Base-by-base conservation (phyloP, 495 filamentous ascomycete species). In the Penicillium cosmopolitanum region DNA sequence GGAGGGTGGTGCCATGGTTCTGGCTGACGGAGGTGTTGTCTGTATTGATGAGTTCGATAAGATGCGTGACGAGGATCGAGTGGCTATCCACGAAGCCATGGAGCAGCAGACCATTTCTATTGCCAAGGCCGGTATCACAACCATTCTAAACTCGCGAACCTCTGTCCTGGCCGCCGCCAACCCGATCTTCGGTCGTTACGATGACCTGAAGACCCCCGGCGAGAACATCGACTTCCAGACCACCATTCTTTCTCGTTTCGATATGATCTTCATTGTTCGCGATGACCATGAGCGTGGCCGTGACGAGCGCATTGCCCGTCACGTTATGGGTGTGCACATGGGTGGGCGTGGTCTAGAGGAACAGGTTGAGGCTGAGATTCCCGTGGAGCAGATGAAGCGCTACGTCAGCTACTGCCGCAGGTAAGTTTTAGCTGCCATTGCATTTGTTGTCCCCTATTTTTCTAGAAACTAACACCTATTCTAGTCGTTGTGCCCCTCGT, bases 41-140 rank as follows among this genome's bases (percentile, higher is more conserved):
- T 99, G 96, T 77, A 99, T 99, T 73, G 96, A 99, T 71, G 96
- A 99, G 74, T 99, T 99, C 72, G 96, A 99, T 78, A 99, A 99
- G 80, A 99, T 99, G 96, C 85, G 96, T 57, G 96, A 99, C 73
- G 96, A 99, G 73, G 96, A 99, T 64, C 86, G 96, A 62, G 96
- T 99, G 19, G 96, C 96, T 9, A 99, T 99, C 73, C 96, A 99
- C 82, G 96, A 99, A 84, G 96, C 96, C 57, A 99, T 99, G 96
- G 96, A 99, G 69, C 96, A 99, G 75, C 96, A 99, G 75, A 99
- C 96, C 7, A 99, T 99, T 57, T 99, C 96, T 10, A 98, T 99
- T 66, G 96, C 96, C 62, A 99, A 99, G 75, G 96, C 96, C 5
- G 96, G 96, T 67, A 98, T 99, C 66, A 99, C 96, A 15, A 99